phyloP scores from a whole-genome alignment of 129 eudicot genomes.

The Pseudognaphalium luteoalbum region DNA sequence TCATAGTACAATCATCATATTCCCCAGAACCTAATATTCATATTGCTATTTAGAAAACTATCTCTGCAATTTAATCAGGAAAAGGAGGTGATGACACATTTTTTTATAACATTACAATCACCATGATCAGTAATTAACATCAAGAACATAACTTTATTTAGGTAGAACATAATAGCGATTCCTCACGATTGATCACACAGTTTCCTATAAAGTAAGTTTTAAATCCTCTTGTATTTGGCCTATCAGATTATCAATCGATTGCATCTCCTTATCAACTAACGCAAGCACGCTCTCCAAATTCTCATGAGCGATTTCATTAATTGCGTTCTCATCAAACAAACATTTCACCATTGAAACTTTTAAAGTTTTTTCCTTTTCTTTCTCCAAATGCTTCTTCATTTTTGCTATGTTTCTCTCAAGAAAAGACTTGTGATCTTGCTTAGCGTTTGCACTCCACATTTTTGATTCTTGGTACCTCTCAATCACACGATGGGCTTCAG shows the following conservation, averaged over 20 bases:
- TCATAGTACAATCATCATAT: no score
- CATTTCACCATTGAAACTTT: slow-evolving; percentile 7
- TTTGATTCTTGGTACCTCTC: background rate
- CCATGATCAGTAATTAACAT: background rate
- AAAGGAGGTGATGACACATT: no score
- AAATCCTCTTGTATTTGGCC: background rate
- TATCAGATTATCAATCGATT: background rate
- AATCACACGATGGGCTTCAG: slow-evolving; percentile 22
- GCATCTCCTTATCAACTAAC: slow-evolving; percentile 8
- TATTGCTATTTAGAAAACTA: no score
- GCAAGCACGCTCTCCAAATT: background rate
- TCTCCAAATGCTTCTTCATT: slow-evolving; percentile 22
- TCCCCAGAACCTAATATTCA: no score
- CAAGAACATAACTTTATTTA: slow-evolving; percentile 7
- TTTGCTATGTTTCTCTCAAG: slow-evolving; percentile 17
- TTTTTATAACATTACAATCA: background rate
- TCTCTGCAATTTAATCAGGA: no score
- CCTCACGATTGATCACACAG: background rate
- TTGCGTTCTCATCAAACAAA: slow-evolving; percentile 12
- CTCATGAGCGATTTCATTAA: background rate
- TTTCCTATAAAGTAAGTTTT: slow-evolving; percentile 3
- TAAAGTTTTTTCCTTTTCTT: slow-evolving; percentile 6
- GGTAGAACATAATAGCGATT: background rate
- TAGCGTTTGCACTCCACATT: slow-evolving; percentile 2
- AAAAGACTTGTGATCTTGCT: slow-evolving; percentile 3